A percentile compares a stretch with the other conserved stretches of the same genome.
Evolutionary conservation across 768 basidiomycete genomes (phyloP).

Genomic region (Russula foetens): DNA sequence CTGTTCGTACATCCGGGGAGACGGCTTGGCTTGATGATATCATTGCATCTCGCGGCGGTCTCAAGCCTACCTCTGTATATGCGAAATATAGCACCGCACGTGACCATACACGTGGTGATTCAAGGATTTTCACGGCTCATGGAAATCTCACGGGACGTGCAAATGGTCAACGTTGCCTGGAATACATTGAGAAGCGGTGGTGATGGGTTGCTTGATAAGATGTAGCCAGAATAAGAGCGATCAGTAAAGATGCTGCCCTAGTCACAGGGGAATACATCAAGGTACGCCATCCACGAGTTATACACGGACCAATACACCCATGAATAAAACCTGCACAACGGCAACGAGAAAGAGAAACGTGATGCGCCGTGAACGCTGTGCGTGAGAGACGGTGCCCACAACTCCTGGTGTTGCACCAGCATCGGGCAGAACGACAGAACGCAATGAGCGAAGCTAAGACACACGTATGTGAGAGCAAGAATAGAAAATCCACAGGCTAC

Average conservation of each 20-base stretch:
- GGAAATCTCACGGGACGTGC: neutral
- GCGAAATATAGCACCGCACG: too few relatives aligned
- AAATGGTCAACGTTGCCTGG: neutral
- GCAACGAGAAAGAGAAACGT: constrained; percentile 87
- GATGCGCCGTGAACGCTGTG: constrained; percentile 76
- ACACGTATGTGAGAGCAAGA: neutral
- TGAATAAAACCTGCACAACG: constrained; percentile 73
- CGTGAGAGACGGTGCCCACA: constrained; percentile 31
- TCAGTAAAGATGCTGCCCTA: neutral
- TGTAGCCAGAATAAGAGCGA: neutral
- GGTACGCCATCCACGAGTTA: constrained; percentile 18
- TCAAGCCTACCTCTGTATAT: too few relatives aligned
- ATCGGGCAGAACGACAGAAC: constrained; percentile 87
- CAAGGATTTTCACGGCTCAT: neutral
- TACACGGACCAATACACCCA: constrained; percentile 76
- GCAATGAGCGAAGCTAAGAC: constrained; percentile 81
- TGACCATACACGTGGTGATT: neutral
- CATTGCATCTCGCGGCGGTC: too few relatives aligned
- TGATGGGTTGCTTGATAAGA: neutral
- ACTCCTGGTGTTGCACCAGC: constrained; percentile 36
- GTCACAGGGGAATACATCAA: neutral
- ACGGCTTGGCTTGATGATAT: too few relatives aligned
- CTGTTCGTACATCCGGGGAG: neutral
- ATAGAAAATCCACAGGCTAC: constrained; percentile 25
- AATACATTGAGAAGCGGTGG: neutral